Base-by-base conservation (phyloP, 257 asterid genomes). In the Nicotiana noctiflora region DNA sequence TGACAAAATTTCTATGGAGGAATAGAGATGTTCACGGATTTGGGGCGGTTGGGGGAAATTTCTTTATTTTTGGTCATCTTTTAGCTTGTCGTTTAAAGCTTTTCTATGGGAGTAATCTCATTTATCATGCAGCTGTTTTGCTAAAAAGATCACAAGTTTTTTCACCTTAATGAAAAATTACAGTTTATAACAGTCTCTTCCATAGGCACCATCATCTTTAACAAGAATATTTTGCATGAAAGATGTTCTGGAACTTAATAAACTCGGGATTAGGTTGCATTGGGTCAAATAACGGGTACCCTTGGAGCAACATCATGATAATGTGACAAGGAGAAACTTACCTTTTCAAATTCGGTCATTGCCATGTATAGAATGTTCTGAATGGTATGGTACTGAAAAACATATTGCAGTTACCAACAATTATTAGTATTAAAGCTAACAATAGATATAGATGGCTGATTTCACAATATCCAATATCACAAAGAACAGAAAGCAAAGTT, bases 331-430 rank as follows among this genome's bases (percentile, higher is more conserved):
- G 79, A 81, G 1, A 21, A 70, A 18, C 75, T 80, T 91, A 93
- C 99, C 91, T 84, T 82, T 83, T 87, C 82, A 67, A 93, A 93
- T 80, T 95, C 99, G 12, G 97, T 95, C 93, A 84, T 88, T 56
- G 93, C 94, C 99, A 95, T 92, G 82, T 83, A 93, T 75, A 93
- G 91, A 88, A 89, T 83, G 82, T 95, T 95, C 88, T 87, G 88
- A 63, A 95, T 68, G 1, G 96, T 79, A 75, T 95, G 98, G 86
- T 89, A 95, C 99, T 95, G 94, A 52, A 70, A 84, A 85, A 60
- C 17, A 79, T 51, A 82, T 60, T 19, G 29, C 68, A 60, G 67
- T 80, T 64, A 18, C 27, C 66, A 77, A 63, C 81, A 29, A 63
- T 12, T 21, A 46, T 64, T 79, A 64, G 77, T 46, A 64, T 29